A percentile compares a stretch with the other conserved stretches of the same genome.
Evolutionary conservation across 2,329 filamentous ascomycete species (phyloP).

Genomic region (Aspergillus aculeatus): DNA sequence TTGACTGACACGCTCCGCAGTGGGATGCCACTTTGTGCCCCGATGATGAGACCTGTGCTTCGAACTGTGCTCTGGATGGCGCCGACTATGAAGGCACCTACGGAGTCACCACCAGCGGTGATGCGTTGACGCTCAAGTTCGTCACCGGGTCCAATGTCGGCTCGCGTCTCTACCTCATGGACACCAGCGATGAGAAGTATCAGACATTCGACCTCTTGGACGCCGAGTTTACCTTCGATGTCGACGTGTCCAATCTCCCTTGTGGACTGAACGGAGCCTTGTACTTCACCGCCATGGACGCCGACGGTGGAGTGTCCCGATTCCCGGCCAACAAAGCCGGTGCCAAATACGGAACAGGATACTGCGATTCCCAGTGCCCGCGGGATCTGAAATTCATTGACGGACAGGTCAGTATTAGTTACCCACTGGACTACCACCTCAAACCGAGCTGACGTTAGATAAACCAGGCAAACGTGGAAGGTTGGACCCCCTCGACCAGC

Average conservation of each 20-base stretch:
- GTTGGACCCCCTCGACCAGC: conserved; percentile 51
- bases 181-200: conserved; percentile 58
- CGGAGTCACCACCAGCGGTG: conserved; percentile 52
- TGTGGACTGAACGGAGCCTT: conserved; percentile 71
- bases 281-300: conserved; percentile 62
- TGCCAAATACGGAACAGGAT: conserved; percentile 61
- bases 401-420: conserved; percentile 26
- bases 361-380: conserved; percentile 61
- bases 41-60: conserved; percentile 50
- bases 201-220: conserved; percentile 63
- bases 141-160: conserved; percentile 45
- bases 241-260: conserved; percentile 65
- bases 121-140: conserved; percentile 50
- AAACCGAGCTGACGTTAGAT: conserved; percentile 4
- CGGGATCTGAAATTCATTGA: conserved; percentile 48
- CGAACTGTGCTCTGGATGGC: conserved; percentile 58
- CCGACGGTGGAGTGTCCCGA: conserved; percentile 56
- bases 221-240: conserved; percentile 70
- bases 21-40: conserved; percentile 52
- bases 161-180: conserved; percentile 63
- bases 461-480: conserved; percentile 52
- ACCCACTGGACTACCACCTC: too few relatives aligned
- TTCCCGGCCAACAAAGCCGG: conserved; percentile 56
- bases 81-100: conserved; percentile 54
- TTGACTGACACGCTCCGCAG: conserved; percentile 8